Evolutionary conservation across 768 basidiomycete genomes (phyloP).

Genomic region (Chalciporus sphaerocephalus): DNA sequence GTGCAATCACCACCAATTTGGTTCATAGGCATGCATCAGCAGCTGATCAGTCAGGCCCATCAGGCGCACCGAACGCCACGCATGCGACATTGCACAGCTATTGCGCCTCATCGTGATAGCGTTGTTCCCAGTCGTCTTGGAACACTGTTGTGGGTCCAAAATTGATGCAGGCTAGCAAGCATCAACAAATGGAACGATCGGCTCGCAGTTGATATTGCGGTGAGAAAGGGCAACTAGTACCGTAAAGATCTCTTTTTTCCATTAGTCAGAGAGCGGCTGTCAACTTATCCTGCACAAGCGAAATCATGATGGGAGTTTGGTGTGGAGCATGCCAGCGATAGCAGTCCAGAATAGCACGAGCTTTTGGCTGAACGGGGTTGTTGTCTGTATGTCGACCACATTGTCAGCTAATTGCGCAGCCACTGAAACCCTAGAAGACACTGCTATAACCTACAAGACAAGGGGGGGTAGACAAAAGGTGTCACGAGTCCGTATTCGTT

Average conservation of each 20-base stretch:
- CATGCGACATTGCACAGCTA: conserved; percentile 12
- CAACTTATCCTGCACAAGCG: conserved; percentile 1
- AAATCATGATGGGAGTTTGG: conserved; percentile 3
- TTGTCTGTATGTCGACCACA: conserved; percentile 5
- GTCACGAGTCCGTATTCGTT: conserved; percentile 14
- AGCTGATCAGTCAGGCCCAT: conserved; percentile 11
- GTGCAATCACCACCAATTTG: conserved; percentile 17
- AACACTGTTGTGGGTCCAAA: conserved; percentile 2
- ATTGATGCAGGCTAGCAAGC: conserved; percentile 10
- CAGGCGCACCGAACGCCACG: conserved; percentile 16
- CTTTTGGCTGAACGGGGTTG: conserved; percentile 6
- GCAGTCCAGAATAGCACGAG: conserved; percentile 11
- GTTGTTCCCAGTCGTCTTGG: conserved; percentile 1
- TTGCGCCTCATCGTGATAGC: conserved; percentile 9
- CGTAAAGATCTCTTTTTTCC: conserved; percentile 14
- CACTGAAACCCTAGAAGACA: conserved; percentile 16
- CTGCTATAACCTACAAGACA: conserved; percentile 14
- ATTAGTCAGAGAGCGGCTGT: conserved; percentile 7
- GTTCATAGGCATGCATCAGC: conserved; percentile 12
- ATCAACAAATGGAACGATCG: conserved; percentile 1
- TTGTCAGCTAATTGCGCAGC: conserved; percentile 14
- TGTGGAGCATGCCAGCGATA: conserved; percentile 5
- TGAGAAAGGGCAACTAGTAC: not conserved
- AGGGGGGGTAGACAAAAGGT: conserved; percentile 16
- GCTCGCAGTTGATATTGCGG: conserved; percentile 1